Percentiles rank a stretch among this genome's conserved stretches.
phyloP scores from a whole-genome alignment of 1,139 yeast species.

The Pichia sp. region DNA sequence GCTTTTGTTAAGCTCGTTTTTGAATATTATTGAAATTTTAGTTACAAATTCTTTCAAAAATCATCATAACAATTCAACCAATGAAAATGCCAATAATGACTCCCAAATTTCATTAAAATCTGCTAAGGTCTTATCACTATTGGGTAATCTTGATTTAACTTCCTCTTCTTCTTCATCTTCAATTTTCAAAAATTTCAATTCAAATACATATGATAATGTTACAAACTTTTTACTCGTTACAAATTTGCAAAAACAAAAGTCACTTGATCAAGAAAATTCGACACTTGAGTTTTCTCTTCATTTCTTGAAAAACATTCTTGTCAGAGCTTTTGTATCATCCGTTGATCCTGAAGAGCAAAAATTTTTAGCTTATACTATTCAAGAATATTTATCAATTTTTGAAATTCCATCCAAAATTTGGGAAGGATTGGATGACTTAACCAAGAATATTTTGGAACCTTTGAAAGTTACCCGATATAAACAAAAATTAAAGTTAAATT shows the following conservation, averaged over 20 bases:
- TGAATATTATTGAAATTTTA: slow-evolving; percentile 3
- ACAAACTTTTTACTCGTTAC: slow-evolving; percentile 14
- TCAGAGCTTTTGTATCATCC: slow-evolving; percentile 84
- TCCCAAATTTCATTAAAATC: slow-evolving; percentile 51
- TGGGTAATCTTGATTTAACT: slow-evolving; percentile 70
- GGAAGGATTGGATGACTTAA: slow-evolving; percentile 58
- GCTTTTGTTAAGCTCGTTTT: slow-evolving; percentile 1
- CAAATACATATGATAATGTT: slow-evolving; percentile 13
- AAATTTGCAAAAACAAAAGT: slow-evolving; percentile 4
- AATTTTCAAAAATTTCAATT: not conserved
- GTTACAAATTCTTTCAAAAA: slow-evolving; percentile 4
- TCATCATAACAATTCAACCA: too few species aligned
- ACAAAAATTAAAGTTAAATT: slow-evolving; percentile 23
- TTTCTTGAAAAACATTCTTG: slow-evolving; percentile 62
- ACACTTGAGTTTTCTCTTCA: slow-evolving; percentile 56
- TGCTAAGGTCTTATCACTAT: slow-evolving; percentile 62
- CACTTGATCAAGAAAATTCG: slow-evolving; percentile 37
- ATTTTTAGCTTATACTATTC: slow-evolving; percentile 84
- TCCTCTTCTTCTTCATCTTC: slow-evolving; percentile 1
- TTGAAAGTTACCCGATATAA: slow-evolving; percentile 69
- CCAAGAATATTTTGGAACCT: slow-evolving; percentile 74
- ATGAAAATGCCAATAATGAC: slow-evolving; percentile 20
- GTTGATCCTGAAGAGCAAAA: slow-evolving; percentile 82
- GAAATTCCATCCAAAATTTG: slow-evolving; percentile 46
- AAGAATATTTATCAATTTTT: slow-evolving; percentile 68